Evolutionary conservation across 2,329 filamentous ascomycete species (phyloP).

Genomic region (Amylocarpus encephaloides): DNA sequence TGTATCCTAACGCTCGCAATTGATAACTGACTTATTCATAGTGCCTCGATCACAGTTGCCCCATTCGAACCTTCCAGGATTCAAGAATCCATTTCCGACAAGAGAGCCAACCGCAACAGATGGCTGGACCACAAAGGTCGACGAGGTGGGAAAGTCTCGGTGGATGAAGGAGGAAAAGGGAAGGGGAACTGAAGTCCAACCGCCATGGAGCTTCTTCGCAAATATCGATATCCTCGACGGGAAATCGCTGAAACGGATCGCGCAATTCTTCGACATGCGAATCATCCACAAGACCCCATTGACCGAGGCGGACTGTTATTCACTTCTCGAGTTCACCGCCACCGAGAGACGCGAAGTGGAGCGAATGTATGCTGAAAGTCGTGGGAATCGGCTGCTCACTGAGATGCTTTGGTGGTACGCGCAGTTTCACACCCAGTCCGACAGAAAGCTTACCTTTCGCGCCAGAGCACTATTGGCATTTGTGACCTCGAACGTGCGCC

Average conservation of each 20-base stretch:
- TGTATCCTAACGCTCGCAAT: too few relatives aligned
- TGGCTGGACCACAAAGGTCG: neutral
- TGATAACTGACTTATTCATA: too few relatives aligned
- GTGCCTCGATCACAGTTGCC: too few relatives aligned
- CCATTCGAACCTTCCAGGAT: too few relatives aligned
- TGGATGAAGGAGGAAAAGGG: neutral
- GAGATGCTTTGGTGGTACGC: neutral
- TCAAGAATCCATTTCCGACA: too few relatives aligned
- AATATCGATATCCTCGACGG: neutral
- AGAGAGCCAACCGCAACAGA: too few relatives aligned
- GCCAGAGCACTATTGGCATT: neutral
- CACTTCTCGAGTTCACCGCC: neutral
- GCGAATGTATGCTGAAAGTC: neutral
- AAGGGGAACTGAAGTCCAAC: neutral
- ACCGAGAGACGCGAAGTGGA: neutral
- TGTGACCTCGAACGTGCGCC: neutral
- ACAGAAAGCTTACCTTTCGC: neutral
- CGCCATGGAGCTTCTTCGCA: neutral
- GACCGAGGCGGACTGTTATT: neutral
- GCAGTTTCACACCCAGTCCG: neutral
- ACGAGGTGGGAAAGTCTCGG: neutral
- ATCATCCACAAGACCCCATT: too few relatives aligned
- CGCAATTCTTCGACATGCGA: neutral
- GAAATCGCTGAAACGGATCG: neutral
- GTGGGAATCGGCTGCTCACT: neutral